Conservation (phyloP, 192 early-diverging fungal genomes). For the Chytriomyces sp. region DNA sequence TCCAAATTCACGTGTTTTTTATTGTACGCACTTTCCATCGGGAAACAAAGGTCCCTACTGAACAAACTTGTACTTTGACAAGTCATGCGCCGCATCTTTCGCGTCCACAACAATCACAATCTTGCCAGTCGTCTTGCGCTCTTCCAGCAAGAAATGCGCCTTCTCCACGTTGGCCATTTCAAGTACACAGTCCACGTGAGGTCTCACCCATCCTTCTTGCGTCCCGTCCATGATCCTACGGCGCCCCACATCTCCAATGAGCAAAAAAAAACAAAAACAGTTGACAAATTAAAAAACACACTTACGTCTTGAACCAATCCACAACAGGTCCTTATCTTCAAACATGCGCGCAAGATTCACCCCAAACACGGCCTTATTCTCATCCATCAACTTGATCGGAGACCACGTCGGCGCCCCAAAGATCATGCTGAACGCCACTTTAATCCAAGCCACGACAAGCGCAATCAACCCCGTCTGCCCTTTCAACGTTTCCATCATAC, state of each 20-base stretch:
- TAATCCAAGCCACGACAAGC: constrained; percentile 5
- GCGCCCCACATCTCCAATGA: not conserved
- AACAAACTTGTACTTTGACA: too few species aligned
- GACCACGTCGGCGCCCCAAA: constrained; percentile 39
- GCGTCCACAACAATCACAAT: too few species aligned
- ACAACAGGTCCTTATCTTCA: constrained; percentile 27
- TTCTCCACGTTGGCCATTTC: constrained; percentile 35
- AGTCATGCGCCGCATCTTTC: too few species aligned
- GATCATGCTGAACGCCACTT: constrained; percentile 17
- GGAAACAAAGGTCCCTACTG: too few species aligned
- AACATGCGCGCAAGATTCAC: constrained; percentile 44
- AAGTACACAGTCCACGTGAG: constrained; percentile 38
- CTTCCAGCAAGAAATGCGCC: constrained; percentile 36
- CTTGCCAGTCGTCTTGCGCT: not conserved
- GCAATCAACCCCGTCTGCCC: not conserved
- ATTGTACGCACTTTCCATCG: too few species aligned
- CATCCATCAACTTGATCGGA: constrained; percentile 39
- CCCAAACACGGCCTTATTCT: constrained; percentile 44
- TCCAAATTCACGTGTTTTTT: too few species aligned
- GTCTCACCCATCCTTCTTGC: constrained; percentile 41
- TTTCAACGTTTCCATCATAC: constrained; percentile 19
- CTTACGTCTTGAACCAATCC: constrained; percentile 35
- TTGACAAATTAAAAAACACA: too few species aligned
- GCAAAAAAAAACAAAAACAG: not conserved
- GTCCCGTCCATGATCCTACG: constrained; percentile 31